Base-by-base conservation (phyloP, 2,329 filamentous ascomycete species). In the Chrysosporium queenslandicum region DNA sequence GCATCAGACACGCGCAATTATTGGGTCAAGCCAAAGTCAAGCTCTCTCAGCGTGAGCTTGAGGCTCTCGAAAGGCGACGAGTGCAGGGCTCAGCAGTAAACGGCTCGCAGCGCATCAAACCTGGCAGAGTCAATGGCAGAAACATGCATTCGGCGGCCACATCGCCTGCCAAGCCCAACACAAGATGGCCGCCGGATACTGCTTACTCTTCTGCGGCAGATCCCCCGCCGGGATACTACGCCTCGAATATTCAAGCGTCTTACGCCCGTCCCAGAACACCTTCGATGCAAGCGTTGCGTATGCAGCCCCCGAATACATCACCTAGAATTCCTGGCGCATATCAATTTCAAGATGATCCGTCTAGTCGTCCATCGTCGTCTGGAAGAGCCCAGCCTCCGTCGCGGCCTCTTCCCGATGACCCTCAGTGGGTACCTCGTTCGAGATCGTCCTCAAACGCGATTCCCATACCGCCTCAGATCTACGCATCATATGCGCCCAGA, bases 11-110 rank as follows among this genome's bases (percentile, higher is more conserved):
- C 58, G 88, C 90, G 14, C 82, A 87, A 65, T 80, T 80, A 57
- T 81, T 81, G 62, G 89, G 89, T 57, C 85, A 83, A 67, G 75
- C 77, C 41, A 86, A 94, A 53, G 87, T 96, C 52, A 85, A 83
- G 65, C 77, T 97, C 57, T 88, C 79, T 60, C 79, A 83, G 62
- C 81, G 85, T 50, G 90, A 96, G 67, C 74, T 95, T 60, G 85
- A 83, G 56, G 89, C 88, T 43, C 75, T 94, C 59, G 85, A 91
- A 64, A 79, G 82, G 56, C 79, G 81, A 65, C 79, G 83, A 53
- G 71, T 81, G 60, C 73, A 77, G 59, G 72, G 73, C 30, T 39
- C 27, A 47, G 20, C n/a, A 11, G 7, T 16, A 14, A 52, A 41
- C 23, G 53, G 18, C 9, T 37, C 20, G 30, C 32, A 16, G 53